Base-by-base conservation (phyloP, 352 stramenopile genomes). In the Globisporangium nodosum region DNA sequence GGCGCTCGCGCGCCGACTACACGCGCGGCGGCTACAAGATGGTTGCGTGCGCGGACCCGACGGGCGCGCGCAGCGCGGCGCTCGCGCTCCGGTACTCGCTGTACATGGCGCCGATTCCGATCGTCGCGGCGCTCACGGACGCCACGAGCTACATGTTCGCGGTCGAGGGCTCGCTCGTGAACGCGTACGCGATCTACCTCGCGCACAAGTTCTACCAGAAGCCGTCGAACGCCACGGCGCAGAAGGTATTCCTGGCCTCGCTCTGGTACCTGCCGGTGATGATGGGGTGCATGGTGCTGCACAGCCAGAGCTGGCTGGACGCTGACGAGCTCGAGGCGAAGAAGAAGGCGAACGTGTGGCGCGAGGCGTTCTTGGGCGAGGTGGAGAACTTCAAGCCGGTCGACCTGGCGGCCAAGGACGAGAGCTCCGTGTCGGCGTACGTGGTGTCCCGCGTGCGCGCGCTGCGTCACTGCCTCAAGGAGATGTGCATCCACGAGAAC, bases 91-190 rank as follows among this genome's bases (percentile, higher is more conserved):
- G 90, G 52, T 99, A 99, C 82, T 96, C 96, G 42, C 73, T 90
- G 27, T 98, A 98, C 69, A 86, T 99, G 65, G 73, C 84, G 45
- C 74, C 96, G 3, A 86, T 99, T 40, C 97, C 97, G 5, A 83
- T 99, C 27, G 73, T 96, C 16, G 91, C 93, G 20, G 88, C 93
- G 8, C 68, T 92, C 15, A 83, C 82, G 11, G 96, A 97, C 51
- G 82, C 97, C 27, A 99, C 97, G n/a, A 98, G 87, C 65, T 97
- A 94, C 71, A 99, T 99, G 97, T 99, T 99, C 79, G 92, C 94
- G 5, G 81, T 99, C 24, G 97, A 99, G 77, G 95, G 93, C 52
- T 88, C 97, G 39, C 67, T 92, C 27, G 79, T 99, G 61, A 99
- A 99, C 75, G 90, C 83, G 5, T 98, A 98, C 73, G 80, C 96